Evolutionary conservation across 306 rosid species (phyloP).

Genomic region (Dalbergia oliveri): DNA sequence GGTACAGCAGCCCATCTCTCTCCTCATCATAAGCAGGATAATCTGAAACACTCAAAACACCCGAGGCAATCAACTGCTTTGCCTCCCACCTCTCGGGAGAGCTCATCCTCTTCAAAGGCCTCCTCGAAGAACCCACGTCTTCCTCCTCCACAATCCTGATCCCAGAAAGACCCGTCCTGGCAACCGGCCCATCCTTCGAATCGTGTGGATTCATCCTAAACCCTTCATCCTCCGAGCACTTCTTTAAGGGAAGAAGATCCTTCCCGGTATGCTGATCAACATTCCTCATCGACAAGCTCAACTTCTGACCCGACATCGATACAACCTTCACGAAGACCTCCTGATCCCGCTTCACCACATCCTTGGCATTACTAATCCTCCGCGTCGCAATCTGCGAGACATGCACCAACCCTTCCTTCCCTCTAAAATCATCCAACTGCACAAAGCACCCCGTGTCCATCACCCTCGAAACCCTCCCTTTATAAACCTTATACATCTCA

Average conservation of each 20-base stretch:
- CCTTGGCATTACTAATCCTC: slow-evolving; percentile 79
- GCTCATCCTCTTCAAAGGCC: slow-evolving; percentile 93
- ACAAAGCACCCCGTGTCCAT: slow-evolving; percentile 93
- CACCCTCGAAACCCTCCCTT: slow-evolving; percentile 81
- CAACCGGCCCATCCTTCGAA: slow-evolving; percentile 68
- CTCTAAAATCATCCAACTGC: slow-evolving; percentile 73
- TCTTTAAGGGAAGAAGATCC: slow-evolving; percentile 84
- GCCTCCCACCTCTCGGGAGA: slow-evolving; percentile 95
- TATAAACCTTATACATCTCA: slow-evolving; percentile 75
- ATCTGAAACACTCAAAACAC: slow-evolving; percentile 74
- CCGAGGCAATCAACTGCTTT: slow-evolving; percentile 89
- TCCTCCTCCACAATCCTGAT: slow-evolving; percentile 84
- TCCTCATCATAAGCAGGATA: slow-evolving; percentile 84
- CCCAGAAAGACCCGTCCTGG: slow-evolving; percentile 87
- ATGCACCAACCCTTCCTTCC: slow-evolving; percentile 90
- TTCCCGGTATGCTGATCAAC: slow-evolving; percentile 82
- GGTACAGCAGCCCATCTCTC: slow-evolving; percentile 78
- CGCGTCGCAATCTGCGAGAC: slow-evolving; percentile 87
- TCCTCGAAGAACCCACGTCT: slow-evolving; percentile 61
- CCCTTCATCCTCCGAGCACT: slow-evolving; percentile 61
- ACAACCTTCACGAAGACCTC: slow-evolving; percentile 85
- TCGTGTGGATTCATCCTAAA: slow-evolving; percentile 67
- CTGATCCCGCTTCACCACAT: slow-evolving; percentile 82
- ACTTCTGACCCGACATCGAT: slow-evolving; percentile 78
- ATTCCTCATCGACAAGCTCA: slow-evolving; percentile 89